Evolutionary conservation across 345 rosid species (phyloP).

Genomic region (Bruguiera parviflora): DNA sequence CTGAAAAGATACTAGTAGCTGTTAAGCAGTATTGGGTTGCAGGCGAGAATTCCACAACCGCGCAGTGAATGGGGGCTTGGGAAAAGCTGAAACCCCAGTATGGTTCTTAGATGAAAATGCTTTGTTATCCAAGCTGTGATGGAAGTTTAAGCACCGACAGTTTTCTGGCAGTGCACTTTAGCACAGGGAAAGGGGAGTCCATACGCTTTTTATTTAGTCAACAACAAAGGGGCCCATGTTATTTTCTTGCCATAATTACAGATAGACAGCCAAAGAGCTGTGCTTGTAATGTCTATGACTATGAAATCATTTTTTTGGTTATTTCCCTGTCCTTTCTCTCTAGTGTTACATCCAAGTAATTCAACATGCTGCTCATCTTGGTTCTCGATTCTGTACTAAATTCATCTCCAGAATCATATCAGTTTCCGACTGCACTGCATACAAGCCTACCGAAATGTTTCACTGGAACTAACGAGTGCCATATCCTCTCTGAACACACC

Average conservation of each 20-base stretch:
- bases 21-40: conserved; percentile 97
- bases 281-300: conserved; percentile 1
- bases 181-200: not conserved
- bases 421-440: too few relatives aligned
- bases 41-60: conserved; percentile 62
- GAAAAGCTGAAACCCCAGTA: not conserved
- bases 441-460: too few relatives aligned
- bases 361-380: not conserved
- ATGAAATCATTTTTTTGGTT: conserved; percentile 8
- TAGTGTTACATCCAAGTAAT: not conserved
- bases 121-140: not conserved
- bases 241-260: conserved; percentile 8
- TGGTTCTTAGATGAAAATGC: not conserved
- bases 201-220: too few relatives aligned
- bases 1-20: conserved; percentile 82
- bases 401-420: not conserved
- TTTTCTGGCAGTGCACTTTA: not conserved
- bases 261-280: not conserved
- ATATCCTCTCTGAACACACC: too few relatives aligned
- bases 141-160: not conserved
- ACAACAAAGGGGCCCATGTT: not conserved
- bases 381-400: not conserved
- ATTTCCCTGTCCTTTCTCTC: not conserved
- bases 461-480: too few relatives aligned
- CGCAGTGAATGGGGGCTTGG: not conserved